Percentiles rank a stretch among this genome's conserved stretches.
These are phyloP conservation scores for Melastoma malabathricum DNA, from an alignment of 345 rosid genomes.

Conservation along the genomic window DNA sequence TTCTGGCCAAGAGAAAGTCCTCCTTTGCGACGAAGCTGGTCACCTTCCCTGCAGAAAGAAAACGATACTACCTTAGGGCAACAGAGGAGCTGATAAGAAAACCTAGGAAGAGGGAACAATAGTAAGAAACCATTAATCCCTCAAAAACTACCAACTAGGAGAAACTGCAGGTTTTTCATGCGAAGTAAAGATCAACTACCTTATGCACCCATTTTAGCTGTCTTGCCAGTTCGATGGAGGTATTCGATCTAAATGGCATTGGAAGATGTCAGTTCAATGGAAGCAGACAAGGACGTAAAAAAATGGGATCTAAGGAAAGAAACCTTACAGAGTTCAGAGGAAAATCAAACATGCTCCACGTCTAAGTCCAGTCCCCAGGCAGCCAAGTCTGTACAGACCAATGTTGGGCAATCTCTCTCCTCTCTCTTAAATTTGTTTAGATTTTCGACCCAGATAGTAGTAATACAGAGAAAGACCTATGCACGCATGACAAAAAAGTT, in stretches of 20 bases:
- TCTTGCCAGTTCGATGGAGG: conserved; percentile 95
- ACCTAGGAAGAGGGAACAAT: neutral
- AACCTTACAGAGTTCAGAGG: conserved; percentile 73
- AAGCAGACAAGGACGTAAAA: neutral
- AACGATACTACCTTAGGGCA: neutral
- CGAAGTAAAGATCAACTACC: conserved; percentile 24
- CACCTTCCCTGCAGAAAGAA: conserved; percentile 51
- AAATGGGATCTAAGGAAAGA: neutral
- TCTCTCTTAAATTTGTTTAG: conserved; percentile 80
- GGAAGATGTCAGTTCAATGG: conserved; percentile 4
- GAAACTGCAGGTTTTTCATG: neutral
- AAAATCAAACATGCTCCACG: conserved; percentile 94
- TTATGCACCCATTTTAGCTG: conserved; percentile 98
- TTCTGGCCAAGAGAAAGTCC: conserved; percentile 38
- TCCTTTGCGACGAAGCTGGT: conserved; percentile 72
- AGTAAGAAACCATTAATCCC: too few species aligned
- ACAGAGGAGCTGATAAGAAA: too few species aligned
- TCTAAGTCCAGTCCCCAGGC: conserved; percentile 88
- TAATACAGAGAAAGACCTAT: conserved; percentile 1
- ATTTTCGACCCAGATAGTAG: conserved; percentile 52
- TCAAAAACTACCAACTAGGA: too few species aligned
- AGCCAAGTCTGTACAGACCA: conserved; percentile 93
- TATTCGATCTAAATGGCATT: conserved; percentile 56
- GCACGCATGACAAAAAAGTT: neutral
- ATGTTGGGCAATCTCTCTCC: conserved; percentile 81